A percentile compares a stretch with the other conserved stretches of the same genome.
Conservation (phyloP, 495 filamentous ascomycete species). For the Lasiosphaeriaceae sp. region DNA sequence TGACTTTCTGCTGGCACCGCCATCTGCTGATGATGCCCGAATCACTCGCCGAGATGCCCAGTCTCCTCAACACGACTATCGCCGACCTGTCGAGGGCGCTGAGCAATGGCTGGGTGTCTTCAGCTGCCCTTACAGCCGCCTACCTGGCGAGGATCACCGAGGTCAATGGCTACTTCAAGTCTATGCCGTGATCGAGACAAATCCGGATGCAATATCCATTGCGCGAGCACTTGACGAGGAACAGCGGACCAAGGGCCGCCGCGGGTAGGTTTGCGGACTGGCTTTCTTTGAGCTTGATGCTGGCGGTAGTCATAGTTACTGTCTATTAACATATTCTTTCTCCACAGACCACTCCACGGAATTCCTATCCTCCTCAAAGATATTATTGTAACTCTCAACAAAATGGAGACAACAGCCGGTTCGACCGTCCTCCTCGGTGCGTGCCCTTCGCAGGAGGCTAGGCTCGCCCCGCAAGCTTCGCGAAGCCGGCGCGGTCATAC, state of each 20-base stretch:
- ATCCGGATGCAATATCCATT: neutral
- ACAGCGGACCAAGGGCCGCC: neutral
- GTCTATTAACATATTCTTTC: neutral
- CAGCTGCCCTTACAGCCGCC: too few species aligned
- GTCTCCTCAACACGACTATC: too few species aligned
- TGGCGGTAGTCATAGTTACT: neutral
- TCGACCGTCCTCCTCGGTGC: neutral
- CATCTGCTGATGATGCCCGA: too few species aligned
- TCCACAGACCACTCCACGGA: neutral
- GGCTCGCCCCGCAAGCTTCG: neutral
- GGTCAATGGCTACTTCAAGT: neutral
- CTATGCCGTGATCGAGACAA: conserved; percentile 1
- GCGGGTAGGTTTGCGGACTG: neutral
- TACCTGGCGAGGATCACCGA: conserved; percentile 6
- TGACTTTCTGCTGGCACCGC: too few species aligned
- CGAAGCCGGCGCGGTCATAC: conserved; percentile 5
- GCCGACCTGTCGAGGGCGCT: too few species aligned
- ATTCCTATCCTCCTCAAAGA: conserved; percentile 6
- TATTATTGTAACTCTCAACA: neutral
- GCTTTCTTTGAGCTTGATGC: neutral
- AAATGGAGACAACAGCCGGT: neutral
- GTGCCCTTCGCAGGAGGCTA: neutral
- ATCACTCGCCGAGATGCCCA: too few species aligned
- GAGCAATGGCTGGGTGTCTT: too few species aligned
- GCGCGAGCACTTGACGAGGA: conserved; percentile 3